Percentiles rank a stretch among this genome's conserved stretches.
Conservation (phyloP, 2,329 filamentous ascomycete species). For the Colletotrichum orbiculare region DNA sequence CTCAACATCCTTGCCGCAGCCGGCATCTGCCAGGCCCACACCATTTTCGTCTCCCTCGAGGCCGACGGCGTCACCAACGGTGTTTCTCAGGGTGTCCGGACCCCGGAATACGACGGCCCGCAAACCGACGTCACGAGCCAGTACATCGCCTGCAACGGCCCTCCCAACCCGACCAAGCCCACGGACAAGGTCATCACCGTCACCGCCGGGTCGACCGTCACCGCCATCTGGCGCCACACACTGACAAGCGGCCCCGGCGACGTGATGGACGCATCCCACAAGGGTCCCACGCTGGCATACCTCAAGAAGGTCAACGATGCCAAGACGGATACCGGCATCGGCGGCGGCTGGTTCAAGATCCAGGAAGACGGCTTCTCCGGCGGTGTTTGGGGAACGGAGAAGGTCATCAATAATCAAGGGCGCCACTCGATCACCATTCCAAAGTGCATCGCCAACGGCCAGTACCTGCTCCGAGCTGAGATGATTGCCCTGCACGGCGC, state of each 20-base stretch:
- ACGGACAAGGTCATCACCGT: conserved; percentile 59
- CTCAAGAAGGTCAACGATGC: conserved; percentile 66
- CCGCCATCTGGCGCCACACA: conserved; percentile 64
- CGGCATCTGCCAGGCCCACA: conserved; percentile 49
- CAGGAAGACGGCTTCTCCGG: conserved; percentile 55
- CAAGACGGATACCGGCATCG: conserved; percentile 52
- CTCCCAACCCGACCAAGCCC: conserved; percentile 59
- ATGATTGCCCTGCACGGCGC: conserved; percentile 66
- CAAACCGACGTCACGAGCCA: conserved; percentile 58
- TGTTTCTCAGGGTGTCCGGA: conserved; percentile 61
- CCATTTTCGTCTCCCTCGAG: conserved; percentile 58
- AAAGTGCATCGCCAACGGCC: conserved; percentile 58
- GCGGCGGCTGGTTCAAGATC: conserved; percentile 56
- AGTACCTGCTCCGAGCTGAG: conserved; percentile 68
- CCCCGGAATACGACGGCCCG: conserved; percentile 60
- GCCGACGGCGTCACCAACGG: conserved; percentile 57
- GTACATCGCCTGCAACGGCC: conserved; percentile 64
- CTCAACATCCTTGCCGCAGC: conserved; percentile 42
- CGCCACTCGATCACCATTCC: conserved; percentile 62
- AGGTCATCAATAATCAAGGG: conserved; percentile 57
- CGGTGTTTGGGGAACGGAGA: conserved; percentile 53
- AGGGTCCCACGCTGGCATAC: conserved; percentile 64
- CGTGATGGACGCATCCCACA: conserved; percentile 63
- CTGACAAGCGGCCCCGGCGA: conserved; percentile 54
- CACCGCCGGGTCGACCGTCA: conserved; percentile 57